These are phyloP conservation scores for Ganoderma meredithae DNA, from an alignment of 1,284 basidiomycete species.

Conservation along the genomic window DNA sequence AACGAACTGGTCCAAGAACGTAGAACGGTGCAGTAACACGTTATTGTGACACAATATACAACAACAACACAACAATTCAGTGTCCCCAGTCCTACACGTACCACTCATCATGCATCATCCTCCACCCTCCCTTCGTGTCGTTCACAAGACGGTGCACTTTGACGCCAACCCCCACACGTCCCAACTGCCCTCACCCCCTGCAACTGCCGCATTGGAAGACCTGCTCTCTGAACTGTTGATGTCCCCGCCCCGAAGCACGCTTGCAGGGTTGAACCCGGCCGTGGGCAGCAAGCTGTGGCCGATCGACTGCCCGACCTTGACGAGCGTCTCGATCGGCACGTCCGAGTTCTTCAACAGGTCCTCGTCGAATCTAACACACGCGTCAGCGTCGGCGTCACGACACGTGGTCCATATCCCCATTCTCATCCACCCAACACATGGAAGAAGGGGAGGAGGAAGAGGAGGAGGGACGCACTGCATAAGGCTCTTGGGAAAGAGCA, in stretches of 20 bases:
- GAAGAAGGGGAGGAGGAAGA: neutral
- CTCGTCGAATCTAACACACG: slow-evolving; percentile 58
- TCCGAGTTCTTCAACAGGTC: slow-evolving; percentile 71
- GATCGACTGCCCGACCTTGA: slow-evolving; percentile 56
- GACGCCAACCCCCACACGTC: neutral
- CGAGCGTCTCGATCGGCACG: slow-evolving; percentile 72
- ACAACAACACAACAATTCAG: too few relatives aligned
- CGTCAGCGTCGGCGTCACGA: neutral
- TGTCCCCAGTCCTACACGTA: too few relatives aligned
- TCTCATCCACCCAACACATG: too few relatives aligned
- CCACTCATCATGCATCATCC: neutral
- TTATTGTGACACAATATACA: too few relatives aligned
- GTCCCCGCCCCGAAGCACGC: slow-evolving; percentile 4
- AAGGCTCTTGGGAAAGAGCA: slow-evolving; percentile 66
- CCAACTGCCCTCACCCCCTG: neutral
- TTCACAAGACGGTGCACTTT: neutral
- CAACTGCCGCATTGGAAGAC: neutral
- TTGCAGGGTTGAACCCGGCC: slow-evolving; percentile 4
- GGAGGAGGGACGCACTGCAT: slow-evolving; percentile 50
- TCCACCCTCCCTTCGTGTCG: neutral
- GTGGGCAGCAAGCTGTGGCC: slow-evolving; percentile 17
- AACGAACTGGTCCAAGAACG: too few relatives aligned
- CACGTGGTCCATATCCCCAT: too few relatives aligned
- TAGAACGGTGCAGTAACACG: too few relatives aligned
- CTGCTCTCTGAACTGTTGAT: too few relatives aligned